Percentiles rank a stretch among this genome's conserved stretches.
phyloP scores from a whole-genome alignment of 2,329 filamentous ascomycete species.

The Colletotrichum sp. region DNA sequence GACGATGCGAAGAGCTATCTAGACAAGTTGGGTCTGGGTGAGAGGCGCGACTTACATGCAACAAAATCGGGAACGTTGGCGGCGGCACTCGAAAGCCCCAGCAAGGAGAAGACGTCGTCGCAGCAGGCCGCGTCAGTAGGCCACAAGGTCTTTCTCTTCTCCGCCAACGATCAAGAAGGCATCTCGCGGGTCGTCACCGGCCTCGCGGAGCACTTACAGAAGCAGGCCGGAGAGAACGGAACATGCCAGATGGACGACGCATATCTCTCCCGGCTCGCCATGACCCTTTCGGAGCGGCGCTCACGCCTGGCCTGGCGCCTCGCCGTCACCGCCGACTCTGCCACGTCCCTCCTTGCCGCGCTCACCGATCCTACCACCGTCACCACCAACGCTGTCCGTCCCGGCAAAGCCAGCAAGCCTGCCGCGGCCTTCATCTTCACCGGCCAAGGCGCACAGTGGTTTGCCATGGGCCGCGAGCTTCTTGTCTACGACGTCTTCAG shows the following conservation, averaged over 20 bases:
- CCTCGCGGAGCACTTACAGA: not conserved
- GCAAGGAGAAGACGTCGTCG: not conserved
- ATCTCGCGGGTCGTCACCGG: not conserved
- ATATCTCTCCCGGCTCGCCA: not conserved
- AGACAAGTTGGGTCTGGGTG: not conserved
- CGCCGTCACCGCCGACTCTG: not conserved
- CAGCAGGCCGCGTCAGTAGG: not conserved
- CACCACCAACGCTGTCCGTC: not conserved
- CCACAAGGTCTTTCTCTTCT: not conserved
- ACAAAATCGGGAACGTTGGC: not conserved
- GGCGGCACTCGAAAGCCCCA: not conserved
- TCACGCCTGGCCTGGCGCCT: not conserved
- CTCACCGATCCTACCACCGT: not conserved
- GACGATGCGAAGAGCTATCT: not conserved
- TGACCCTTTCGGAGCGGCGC: not conserved
- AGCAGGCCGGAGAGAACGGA: not conserved
- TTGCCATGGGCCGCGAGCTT: conserved; percentile 22
- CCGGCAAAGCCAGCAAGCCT: conserved; percentile 29
- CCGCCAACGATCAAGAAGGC: not conserved
- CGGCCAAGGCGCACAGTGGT: conserved; percentile 31
- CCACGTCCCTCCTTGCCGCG: not conserved
- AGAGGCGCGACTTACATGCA: not conserved
- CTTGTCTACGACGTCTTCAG: conserved; percentile 39
- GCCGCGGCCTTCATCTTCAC: conserved; percentile 26
- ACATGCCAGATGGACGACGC: not conserved